Evolutionary conservation across 2,329 filamentous ascomycete species (phyloP).

Genomic region (Diaporthe sp.): DNA sequence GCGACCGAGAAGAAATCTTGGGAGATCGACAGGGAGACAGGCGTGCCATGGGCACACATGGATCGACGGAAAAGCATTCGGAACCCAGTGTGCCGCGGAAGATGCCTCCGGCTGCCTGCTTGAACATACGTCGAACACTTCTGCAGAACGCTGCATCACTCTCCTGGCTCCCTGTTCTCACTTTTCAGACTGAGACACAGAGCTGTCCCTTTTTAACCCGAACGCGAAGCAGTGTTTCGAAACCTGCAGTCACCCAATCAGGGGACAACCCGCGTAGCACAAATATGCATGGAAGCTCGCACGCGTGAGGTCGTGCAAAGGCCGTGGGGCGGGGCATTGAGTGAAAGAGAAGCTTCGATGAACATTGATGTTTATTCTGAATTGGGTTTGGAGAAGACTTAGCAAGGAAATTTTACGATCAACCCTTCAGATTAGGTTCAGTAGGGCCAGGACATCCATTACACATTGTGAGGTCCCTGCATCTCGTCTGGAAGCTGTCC

Average conservation of each 20-base stretch:
- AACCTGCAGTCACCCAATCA: conserved; percentile 10
- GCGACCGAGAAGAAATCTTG: not conserved
- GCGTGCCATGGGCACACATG: no score
- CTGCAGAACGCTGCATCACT: not conserved
- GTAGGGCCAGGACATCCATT: not conserved
- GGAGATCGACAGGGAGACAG: conserved; percentile 20
- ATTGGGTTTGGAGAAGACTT: not conserved
- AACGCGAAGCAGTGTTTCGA: conserved; percentile 11
- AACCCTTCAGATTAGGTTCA: not conserved
- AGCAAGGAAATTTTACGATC: not conserved
- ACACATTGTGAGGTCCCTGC: not conserved
- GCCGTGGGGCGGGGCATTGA: not conserved
- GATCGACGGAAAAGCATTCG: conserved; percentile 25
- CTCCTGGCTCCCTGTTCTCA: not conserved
- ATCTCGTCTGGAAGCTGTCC: conserved; percentile 3
- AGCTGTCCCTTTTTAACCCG: conserved; percentile 19
- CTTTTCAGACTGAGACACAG: conserved; percentile 18
- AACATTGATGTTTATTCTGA: conserved; percentile 3
- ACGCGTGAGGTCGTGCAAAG: not conserved
- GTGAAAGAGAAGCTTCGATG: not conserved
- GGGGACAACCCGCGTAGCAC: not conserved
- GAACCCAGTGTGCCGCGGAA: conserved; percentile 1
- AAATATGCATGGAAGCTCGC: conserved; percentile 9
- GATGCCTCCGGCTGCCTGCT: conserved; percentile 7
- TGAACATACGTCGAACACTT: not conserved